Base-by-base conservation (phyloP, 805 yeast genomes). In the Ogataea zsoltii region DNA sequence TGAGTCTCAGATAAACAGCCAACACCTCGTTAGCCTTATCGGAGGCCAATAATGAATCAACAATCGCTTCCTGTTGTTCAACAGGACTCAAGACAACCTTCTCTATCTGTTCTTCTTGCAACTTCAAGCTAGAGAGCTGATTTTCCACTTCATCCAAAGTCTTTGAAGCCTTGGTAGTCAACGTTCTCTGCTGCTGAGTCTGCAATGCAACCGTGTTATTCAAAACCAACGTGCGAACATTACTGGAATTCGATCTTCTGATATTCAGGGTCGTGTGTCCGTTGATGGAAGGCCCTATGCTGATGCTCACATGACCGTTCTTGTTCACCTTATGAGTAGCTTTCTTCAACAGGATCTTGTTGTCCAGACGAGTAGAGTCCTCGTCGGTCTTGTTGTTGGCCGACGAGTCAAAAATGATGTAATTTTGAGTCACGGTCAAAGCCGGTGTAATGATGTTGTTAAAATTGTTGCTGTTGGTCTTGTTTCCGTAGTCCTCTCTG, bases 11-110 rank as follows among this genome's bases (percentile, higher is more conserved):
- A 38, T 58, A 68, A 6, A 67, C 45, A 1, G 72, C 67, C 33
- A 66, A 45, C 6, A 68, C 60, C 48, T 68, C 72, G 44, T 67
- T 66, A 16, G 54, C 49, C 41, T 61, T 65, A n/a, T 55, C 50
- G 2, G 44, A 15, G 0, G 43, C 19, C 15, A 62, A 15, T 26
- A 63, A 46, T 6, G 53, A 41, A 39, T 60, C 58, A n/a, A 67
- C 60, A 7, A 63, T 18, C 1, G 37, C 14, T 21, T 55, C 56
- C 38, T 62, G 61, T 3, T 45, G 29, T 7, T 31, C 38, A 16
- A 51, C 5, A 14, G 58, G 50, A 42, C 31, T 37, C 29, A 37
- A 33, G 29, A 7, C 44, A 17, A 16, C 34, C 38, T 21, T 44
- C 45, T 3, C 42, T 29, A 26, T 39, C 25, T n/a, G 32, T 13